phyloP scores from a whole-genome alignment of 352 stramenopile species.

The Phytophthora europaea region DNA sequence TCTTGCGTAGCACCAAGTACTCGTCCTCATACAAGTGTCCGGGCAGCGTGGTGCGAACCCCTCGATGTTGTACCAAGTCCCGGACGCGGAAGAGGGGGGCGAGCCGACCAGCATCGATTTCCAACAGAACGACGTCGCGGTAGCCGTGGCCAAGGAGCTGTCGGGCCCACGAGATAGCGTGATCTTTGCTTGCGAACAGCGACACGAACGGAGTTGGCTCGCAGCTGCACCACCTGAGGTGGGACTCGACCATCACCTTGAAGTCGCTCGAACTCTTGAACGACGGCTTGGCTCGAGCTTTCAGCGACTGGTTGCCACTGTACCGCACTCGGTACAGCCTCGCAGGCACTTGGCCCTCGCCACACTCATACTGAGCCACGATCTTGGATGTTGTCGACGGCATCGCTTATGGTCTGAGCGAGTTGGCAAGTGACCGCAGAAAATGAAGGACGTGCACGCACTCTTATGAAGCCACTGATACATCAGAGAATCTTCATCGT shows the following conservation, averaged over 20 bases:
- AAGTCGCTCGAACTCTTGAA: slow-evolving; percentile 20
- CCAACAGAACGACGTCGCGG: slow-evolving; percentile 15
- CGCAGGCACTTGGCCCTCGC: not conserved
- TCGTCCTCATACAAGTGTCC: slow-evolving; percentile 20
- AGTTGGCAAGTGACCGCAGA: not conserved
- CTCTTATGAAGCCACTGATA: slow-evolving; percentile 4
- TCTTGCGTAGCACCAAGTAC: slow-evolving; percentile 18
- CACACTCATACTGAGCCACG: slow-evolving; percentile 8
- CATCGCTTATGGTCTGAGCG: not conserved
- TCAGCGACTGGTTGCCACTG: slow-evolving; percentile 14
- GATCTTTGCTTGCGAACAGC: slow-evolving; percentile 9
- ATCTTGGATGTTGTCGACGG: slow-evolving; percentile 11
- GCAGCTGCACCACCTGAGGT: slow-evolving; percentile 21
- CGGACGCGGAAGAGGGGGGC: slow-evolving; percentile 14
- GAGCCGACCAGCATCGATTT: slow-evolving; percentile 12
- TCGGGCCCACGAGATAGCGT: slow-evolving; percentile 15
- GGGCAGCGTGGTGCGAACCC: not conserved
- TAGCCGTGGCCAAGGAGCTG: slow-evolving; percentile 16
- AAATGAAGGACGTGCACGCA: not conserved
- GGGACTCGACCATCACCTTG: slow-evolving; percentile 6
- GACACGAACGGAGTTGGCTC: slow-evolving; percentile 30
- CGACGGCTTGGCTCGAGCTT: not conserved
- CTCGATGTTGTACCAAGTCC: slow-evolving; percentile 2
- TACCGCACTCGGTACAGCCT: slow-evolving; percentile 17
- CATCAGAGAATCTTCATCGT: not conserved